Conservation (phyloP, 176 grass and related monocot genomes). For the Phyllostachys edulis region DNA sequence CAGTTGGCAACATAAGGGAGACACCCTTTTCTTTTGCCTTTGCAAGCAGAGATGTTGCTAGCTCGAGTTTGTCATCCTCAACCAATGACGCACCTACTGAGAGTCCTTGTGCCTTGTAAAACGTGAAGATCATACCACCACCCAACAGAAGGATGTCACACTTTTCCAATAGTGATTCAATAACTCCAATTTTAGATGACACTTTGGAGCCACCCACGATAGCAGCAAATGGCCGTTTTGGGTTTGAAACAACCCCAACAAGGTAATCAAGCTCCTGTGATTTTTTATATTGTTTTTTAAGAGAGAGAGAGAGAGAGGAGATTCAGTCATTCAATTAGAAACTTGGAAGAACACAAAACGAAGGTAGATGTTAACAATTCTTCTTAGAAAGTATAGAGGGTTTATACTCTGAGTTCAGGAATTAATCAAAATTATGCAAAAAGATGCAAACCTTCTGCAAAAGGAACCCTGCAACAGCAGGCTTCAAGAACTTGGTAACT, state of each 20-base stretch:
- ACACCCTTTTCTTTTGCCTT: slow-evolving; percentile 70
- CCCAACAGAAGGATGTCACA: slow-evolving; percentile 74
- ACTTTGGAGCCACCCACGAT: slow-evolving; percentile 77
- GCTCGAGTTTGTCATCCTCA: slow-evolving; percentile 68
- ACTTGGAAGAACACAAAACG: too few species aligned
- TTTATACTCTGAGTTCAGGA: too few species aligned
- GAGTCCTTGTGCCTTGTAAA: slow-evolving; percentile 78
- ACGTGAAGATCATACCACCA: slow-evolving; percentile 84
- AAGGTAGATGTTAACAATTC: neutral
- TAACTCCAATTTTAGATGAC: slow-evolving; percentile 77
- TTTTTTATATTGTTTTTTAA: neutral
- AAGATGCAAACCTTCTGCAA: slow-evolving; percentile 61
- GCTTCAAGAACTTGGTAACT: slow-evolving; percentile 69
- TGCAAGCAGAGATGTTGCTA: slow-evolving; percentile 58
- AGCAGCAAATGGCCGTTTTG: slow-evolving; percentile 66
- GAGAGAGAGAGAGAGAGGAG: too few species aligned
- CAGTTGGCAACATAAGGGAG: slow-evolving; percentile 61
- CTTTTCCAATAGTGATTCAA: slow-evolving; percentile 66
- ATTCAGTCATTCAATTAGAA: too few species aligned
- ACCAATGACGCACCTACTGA: slow-evolving; percentile 67
- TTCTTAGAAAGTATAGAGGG: neutral
- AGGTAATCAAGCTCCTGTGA: slow-evolving; percentile 72
- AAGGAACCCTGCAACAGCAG: slow-evolving; percentile 71
- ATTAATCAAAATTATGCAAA: too few species aligned
- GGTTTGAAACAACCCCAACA: slow-evolving; percentile 71